Conservation (phyloP, 140 eudicot species). For the Flaveria floridana region DNA sequence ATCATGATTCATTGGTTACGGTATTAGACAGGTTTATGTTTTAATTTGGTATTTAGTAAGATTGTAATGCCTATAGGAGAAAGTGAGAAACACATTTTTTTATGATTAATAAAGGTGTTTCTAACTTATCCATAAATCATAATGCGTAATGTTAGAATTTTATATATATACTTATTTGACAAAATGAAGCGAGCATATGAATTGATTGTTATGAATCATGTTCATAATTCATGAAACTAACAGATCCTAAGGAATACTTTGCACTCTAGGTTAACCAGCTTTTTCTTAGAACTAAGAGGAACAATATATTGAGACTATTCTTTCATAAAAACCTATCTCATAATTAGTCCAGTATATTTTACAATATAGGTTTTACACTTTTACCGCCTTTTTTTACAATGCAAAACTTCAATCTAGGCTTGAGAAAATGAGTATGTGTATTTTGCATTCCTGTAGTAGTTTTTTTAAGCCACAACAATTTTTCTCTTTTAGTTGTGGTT, state of each 20-base stretch:
- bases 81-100: background rate
- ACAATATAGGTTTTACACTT: background rate
- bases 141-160: background rate
- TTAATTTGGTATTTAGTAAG: background rate
- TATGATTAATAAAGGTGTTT: background rate
- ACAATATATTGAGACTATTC: background rate
- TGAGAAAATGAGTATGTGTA: background rate
- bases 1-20: background rate
- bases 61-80: background rate
- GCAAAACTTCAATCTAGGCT: background rate
- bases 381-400: background rate
- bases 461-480: background rate
- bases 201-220: background rate
- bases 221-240: background rate
- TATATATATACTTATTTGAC: background rate
- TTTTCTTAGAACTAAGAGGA: background rate
- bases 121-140: background rate
- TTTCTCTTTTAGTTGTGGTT: slow-evolving; percentile 1
- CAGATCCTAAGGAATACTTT: background rate
- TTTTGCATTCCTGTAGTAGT: background rate
- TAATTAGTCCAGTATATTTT: background rate
- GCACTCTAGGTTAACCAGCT: background rate
- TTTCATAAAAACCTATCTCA: slow-evolving; percentile 6
- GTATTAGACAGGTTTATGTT: background rate
- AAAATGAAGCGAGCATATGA: background rate